Evolutionary conservation across 108 stramenopile species (phyloP), one percentile per base, ranked within the genome.

Genomic region (Seminavis robusta): DNA sequence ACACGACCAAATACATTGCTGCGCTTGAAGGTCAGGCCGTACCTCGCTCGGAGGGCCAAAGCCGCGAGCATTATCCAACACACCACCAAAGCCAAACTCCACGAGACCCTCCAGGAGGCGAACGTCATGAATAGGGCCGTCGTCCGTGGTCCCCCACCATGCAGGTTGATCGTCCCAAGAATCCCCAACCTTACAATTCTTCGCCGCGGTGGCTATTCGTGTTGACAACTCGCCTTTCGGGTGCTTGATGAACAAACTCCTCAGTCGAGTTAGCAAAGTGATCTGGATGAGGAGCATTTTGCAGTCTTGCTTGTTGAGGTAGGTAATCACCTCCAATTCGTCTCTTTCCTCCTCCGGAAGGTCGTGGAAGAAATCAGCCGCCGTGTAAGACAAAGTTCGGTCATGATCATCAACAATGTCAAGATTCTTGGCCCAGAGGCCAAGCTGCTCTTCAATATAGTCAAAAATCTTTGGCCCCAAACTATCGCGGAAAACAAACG

Each of bases 401-500:
- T 82, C 81, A 21, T 52, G 56, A 40, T 56, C 60, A 60, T 87
- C 83, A 8, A 81, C 32, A 36, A 84, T 51, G 19, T 64, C 65
- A 19, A 81, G 70, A n/a, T 65, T 56, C 29, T 40, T 41, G 17
- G 55, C 74, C 64, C 75, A 65, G 11, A 27, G 30, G 16, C 36
- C 30, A 13, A 80, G 47, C 52, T 92, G 80, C 27, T 82, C 81
- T 13, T 54, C 28, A 46, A 85, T 59, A 88, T 88, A 93, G 13
- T 46, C 50, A 2, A 80, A 33, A 11, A 84, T 67, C 46, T 84
- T 87, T 7, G 79, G 64, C 9, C 88, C 87, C 2, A 93, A 71
- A 10, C 83, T 49, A 75, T 76, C 48, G 86, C 86, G 9, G 73
- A 45, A 3, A 47, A 56, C 25, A 56, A 60, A 33, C 45, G 59